Evolutionary conservation across 2,329 filamentous ascomycete genomes (phyloP), one percentile per base, ranked within the genome.

Genomic region (Colletotrichum spaethianum): DNA sequence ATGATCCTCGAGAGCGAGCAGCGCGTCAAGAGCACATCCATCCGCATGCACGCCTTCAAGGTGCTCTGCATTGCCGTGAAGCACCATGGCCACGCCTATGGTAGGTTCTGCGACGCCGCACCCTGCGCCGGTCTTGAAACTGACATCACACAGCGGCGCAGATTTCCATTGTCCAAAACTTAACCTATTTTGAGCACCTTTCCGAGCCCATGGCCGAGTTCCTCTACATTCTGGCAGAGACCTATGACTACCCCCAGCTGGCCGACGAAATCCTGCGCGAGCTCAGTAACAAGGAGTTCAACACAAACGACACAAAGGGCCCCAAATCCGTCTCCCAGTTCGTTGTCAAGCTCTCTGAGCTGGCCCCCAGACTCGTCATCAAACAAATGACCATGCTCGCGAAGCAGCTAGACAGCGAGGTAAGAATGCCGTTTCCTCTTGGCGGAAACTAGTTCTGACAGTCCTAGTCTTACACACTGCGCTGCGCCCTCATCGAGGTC

Each of bases 121-220:
- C 28, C 77, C 77, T 42, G 38, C 38, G 23, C 14, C 11, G 7
- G 9, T 4, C 50, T 20, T 16, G 11, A 48, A 73, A 75, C 80
- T 83, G 67, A 86, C 74, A n/a, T 7, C 31, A 4, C 4, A 16
- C 6, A 97, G 94, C 94, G 63, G 96, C 96, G 1, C 96, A 99
- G 87, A 98, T 97, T 59, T 97, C 95, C 56, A 97, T 99, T 78
- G 95, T 98, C 66, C 96, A 99, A 82, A 98, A 96, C 79, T 85
- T 99, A 75, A 98, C 96, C 6, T 99, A 99, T 81, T 99, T 98
- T 78, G 96, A 99, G 83, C 96, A 99, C 82, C 85, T 99, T n/a
- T 96, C 96, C 0, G 96, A 99, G 79, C 96, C 96, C 1, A 99
- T 99, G 96, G 96, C 96, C 40, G 97, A 99, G 81, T 98, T 99